phyloP scores from a whole-genome alignment of 106 monocot species.

The Allium sativum region DNA sequence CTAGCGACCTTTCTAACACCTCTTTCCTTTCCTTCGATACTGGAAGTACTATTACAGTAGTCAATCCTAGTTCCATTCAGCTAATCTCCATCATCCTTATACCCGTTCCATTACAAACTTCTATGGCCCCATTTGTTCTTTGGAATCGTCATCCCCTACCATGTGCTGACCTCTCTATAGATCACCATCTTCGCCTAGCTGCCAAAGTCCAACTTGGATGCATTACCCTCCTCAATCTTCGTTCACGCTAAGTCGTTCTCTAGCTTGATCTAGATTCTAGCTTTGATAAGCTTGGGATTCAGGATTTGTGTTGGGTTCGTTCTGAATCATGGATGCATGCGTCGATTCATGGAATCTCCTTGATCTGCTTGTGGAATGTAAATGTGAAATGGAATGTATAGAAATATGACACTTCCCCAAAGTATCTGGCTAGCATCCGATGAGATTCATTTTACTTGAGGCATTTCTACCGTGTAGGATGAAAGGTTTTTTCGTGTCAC shows the following conservation, averaged over 20 bases:
- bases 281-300: constrained; percentile 47
- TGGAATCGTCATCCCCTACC: constrained; percentile 53
- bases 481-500: constrained; percentile 76
- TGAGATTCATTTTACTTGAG: constrained; percentile 83
- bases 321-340: constrained; percentile 66
- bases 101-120: constrained; percentile 27
- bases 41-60: constrained; percentile 70
- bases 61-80: constrained; percentile 71
- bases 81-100: constrained; percentile 71
- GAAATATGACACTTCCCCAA: constrained; percentile 83
- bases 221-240: constrained; percentile 71
- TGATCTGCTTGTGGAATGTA: constrained; percentile 66
- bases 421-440: constrained; percentile 75
- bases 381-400: constrained; percentile 58
- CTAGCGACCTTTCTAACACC: constrained; percentile 44
- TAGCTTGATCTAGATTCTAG: constrained; percentile 55
- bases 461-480: constrained; percentile 59
- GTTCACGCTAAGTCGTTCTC: constrained; percentile 46
- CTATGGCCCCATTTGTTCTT: constrained; percentile 15
- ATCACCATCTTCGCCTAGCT: constrained; percentile 63
- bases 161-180: constrained; percentile 35
- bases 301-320: constrained; percentile 94
- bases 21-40: constrained; percentile 79
- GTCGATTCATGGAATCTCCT: constrained; percentile 62
- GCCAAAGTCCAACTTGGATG: constrained; percentile 91